These are phyloP conservation scores for Globisporangium spinosum DNA, from an alignment of 352 stramenopile species.

Conservation along the genomic window DNA sequence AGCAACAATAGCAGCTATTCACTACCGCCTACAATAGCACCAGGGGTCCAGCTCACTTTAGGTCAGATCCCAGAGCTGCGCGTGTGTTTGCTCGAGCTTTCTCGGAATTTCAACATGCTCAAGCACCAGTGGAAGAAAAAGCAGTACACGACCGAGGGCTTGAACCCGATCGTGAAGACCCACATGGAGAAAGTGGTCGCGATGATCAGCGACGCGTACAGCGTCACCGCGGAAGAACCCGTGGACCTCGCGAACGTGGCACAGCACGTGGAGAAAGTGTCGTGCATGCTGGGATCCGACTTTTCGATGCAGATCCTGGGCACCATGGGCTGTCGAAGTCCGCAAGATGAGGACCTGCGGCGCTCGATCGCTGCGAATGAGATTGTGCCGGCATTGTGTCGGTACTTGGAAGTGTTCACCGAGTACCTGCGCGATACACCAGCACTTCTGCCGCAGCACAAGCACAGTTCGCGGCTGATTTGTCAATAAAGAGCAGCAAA, in stretches of 20 bases:
- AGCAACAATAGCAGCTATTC: conserved; percentile 3
- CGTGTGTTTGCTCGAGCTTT: conserved; percentile 67
- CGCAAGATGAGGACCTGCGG: conserved; percentile 28
- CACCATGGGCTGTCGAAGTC: conserved; percentile 31
- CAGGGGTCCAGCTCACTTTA: conserved; percentile 23
- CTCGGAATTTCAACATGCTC: conserved; percentile 63
- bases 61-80: conserved; percentile 63
- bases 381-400: conserved; percentile 35
- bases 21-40: neutral
- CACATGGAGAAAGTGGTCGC: conserved; percentile 67
- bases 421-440: conserved; percentile 35
- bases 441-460: conserved; percentile 19
- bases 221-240: conserved; percentile 46
- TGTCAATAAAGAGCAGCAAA: conserved; percentile 3
- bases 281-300: conserved; percentile 52
- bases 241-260: conserved; percentile 44
- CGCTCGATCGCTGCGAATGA: conserved; percentile 31
- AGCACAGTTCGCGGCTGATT: conserved; percentile 25
- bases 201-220: conserved; percentile 74
- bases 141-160: conserved; percentile 21
- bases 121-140: conserved; percentile 60
- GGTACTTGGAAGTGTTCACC: conserved; percentile 58
- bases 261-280: conserved; percentile 52
- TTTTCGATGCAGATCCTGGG: conserved; percentile 64
- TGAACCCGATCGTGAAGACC: conserved; percentile 55